Base-by-base conservation (phyloP, 2,329 filamentous ascomycete species). In the Penicillium oxalicum region DNA sequence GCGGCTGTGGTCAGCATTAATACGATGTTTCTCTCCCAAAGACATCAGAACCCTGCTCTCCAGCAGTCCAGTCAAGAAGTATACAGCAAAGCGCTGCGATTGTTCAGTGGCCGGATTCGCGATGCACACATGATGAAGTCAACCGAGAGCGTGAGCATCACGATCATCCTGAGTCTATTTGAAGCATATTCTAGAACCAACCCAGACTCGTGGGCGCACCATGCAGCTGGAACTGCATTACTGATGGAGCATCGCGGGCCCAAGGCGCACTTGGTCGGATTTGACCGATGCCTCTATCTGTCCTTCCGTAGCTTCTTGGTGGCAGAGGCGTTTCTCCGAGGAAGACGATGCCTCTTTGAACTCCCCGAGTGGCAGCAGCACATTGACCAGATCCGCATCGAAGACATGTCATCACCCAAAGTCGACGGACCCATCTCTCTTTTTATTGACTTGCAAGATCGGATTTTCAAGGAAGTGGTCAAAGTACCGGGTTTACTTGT, bases 261-360 rank as follows among this genome's bases (percentile, higher is more conserved):
- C 6, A 43, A 43, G n/a, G 56, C 57, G 11, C 61, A 67, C 47
- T 51, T 60, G 6, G 53, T 45, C 2, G 65, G 64, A 4, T 59
- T 68, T 34, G 66, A 67, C 40, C 61, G 61, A 13, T 60, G 60
- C 29, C 52, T 68, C 3, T 67, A 62, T 40, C 53, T 68, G 9
- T 65, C 65, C 5, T 69, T 66, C 49, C 62, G 66, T 9, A 65
- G 62, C 34, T 67, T 66, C 34, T 51, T 69, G 7, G 54, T 68
- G 28, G 62, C 65, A 13, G 59, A 67, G 37, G 59, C 65, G 2
- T 65, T 65, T 38, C 50, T 63, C 25, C 51, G 60, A 38, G 61
- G 60, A 26, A 60, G 56, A 18, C 47, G 58, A 5, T 70, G 65
- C 40, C 63, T 69, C 40, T 60, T 69, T 24, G 58, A 58, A 37